A percentile compares a stretch with the other conserved stretches of the same genome.
These are phyloP conservation scores for Musa itinerans DNA, from an alignment of 176 grass and related monocot species.

Conservation along the genomic window DNA sequence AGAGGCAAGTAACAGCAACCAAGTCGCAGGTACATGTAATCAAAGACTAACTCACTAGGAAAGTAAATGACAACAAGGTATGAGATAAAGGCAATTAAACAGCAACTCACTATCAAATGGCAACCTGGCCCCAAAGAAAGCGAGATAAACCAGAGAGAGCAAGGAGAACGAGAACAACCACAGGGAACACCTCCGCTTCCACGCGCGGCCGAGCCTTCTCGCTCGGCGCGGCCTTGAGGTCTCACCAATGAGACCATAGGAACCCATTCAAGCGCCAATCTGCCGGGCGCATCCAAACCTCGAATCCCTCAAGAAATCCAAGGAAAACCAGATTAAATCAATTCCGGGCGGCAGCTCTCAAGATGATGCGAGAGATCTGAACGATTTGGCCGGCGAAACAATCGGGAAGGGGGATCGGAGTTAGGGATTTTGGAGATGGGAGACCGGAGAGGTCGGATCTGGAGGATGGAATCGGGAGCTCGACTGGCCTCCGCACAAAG, in stretches of 20 bases:
- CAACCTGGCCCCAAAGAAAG: conserved; percentile 41
- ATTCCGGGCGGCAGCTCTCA: too few species aligned
- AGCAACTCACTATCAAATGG: conserved; percentile 44
- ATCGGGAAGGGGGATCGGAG: too few species aligned
- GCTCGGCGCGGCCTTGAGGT: conserved; percentile 7
- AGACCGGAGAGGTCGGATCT: too few species aligned
- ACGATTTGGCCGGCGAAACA: too few species aligned
- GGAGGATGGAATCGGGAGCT: too few species aligned
- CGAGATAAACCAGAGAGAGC: conserved; percentile 46
- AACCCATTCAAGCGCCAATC: conserved; percentile 3
- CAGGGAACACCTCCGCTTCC: conserved; percentile 30
- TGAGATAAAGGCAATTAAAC: background rate
- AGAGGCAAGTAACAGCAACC: too few species aligned
- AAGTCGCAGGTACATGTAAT: background rate
- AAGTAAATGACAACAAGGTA: background rate
- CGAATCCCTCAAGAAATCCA: too few species aligned
- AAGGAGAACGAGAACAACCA: conserved; percentile 34
- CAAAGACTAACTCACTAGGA: background rate
- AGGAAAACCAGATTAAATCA: too few species aligned
- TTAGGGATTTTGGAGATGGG: too few species aligned
- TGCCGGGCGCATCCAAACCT: background rate
- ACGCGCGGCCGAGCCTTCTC: conserved; percentile 14
- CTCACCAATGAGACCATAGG: background rate
- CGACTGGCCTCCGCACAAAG: too few species aligned
- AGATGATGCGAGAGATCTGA: too few species aligned